Evolutionary conservation across 768 basidiomycete species (phyloP), one percentile per base, ranked within the genome.

Genomic region (Mycena leptocephala): DNA sequence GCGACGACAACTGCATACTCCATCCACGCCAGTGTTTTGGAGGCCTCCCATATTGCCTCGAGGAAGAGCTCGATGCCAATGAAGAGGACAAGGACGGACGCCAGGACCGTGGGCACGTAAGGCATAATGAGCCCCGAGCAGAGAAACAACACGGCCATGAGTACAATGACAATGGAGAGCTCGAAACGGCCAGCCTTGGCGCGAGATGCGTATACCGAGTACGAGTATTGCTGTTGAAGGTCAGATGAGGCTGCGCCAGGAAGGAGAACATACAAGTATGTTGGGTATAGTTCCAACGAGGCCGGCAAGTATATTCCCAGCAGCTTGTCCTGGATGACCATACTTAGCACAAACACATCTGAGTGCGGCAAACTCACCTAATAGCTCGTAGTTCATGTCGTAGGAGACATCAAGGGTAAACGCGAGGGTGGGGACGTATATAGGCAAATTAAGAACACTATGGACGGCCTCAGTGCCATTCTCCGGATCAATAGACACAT

Each of bases 341-440:
- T 35, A n/a, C n/a, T 33, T 8, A 43, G 22, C 10, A 13, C 11
- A 2, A 26, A 71, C 3, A 10, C 5, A 3, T 14, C n/a, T 14
- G 16, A 0, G 5, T 13, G 22, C 14, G 41, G 22, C 18, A 10
- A 9, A n/a, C 73, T 2, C 2, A 74, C 73, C 81, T 2, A 82
- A 16, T 7, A 82, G 73, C 55, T 82, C 81, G 66, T 80, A 78
- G 41, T 82, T 74, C 81, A 81, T 82, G 67, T 78, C 72, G 62
- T 82, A 82, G 2, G 81, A 76, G 22, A 78, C 61, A 53, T 81
- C 79, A 7, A 82, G 71, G 22, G 75, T 71, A 46, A 82, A 79
- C 5, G 79, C 81, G 18, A 81, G 56, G 22, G 81, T 74, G 8
- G 80, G 79, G 22, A 82, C 79, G 58, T 76, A 82, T 18, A 82